Evolutionary conservation across 2,329 filamentous ascomycete species (phyloP), one percentile per base, ranked within the genome.

Genomic region (Aspergillus arachidicola): DNA sequence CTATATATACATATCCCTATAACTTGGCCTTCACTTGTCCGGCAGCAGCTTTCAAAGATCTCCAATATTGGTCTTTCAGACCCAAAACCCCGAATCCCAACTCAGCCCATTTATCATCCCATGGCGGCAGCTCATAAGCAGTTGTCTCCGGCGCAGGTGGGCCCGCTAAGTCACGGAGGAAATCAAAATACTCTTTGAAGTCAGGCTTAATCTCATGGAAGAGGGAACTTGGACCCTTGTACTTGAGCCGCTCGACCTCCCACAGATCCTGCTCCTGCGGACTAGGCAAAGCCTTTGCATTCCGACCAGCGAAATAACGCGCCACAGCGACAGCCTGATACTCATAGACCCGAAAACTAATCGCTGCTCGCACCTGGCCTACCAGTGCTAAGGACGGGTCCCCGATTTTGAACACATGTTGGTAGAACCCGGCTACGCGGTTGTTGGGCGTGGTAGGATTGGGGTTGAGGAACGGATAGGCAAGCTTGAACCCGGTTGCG

Each of bases 161-260:
- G 0, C 80, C 80, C 1, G 80, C 79, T 19, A 82, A 70, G 0
- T 67, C 69, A 2, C 76, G 68, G 30, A 82, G 66, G 12, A 76
- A 74, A 60, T 79, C 75, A 57, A 81, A 82, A 60, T 78, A 81
- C 0, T 71, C 72, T 26, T 75, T 71, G 41, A 80, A 81, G 59
- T 82, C 72, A 16, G 70, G 67, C 50, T 66, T 68, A 21, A 75
- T 64, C 21, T 70, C 69, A 21, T 69, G 68, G 34, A 75, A 75
- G 0, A 65, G 32, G 1, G 66, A 56, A 11, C 58, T 64, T 14
- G 70, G 61, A 0, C 70, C 71, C 34, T 71, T 69, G 7, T 64
- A 65, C 51, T 68, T 64, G 23, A 72, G 28, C 16, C 71, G 32
- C 16, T 69, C 60, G 4, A 64, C 59, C 48, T 76, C 73, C 74